These are phyloP conservation scores for Coemansia guatemalensis DNA, from an alignment of 192 early-diverging fungal species.

Conservation along the genomic window DNA sequence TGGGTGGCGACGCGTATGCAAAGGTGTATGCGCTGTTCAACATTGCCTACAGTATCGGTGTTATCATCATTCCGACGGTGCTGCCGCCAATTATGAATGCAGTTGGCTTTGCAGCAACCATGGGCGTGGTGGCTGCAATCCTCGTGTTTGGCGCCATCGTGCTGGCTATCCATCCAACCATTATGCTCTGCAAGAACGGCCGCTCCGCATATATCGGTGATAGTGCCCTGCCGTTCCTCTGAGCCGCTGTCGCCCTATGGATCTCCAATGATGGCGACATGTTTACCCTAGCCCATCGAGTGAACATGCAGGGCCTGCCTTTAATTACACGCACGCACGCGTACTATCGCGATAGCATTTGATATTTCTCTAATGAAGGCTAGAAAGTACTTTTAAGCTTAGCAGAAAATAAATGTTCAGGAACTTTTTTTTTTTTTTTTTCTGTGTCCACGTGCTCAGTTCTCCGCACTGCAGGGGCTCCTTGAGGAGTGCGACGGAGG, in stretches of 20 bases:
- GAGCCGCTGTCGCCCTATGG: not conserved
- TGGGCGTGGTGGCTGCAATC: constrained; percentile 47
- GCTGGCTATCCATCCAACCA: constrained; percentile 32
- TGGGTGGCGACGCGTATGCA: constrained; percentile 60
- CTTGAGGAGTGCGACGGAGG: too few relatives aligned
- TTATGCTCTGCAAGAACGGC: constrained; percentile 31
- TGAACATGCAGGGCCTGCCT: too few relatives aligned
- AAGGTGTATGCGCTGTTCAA: constrained; percentile 74
- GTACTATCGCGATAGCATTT: too few relatives aligned
- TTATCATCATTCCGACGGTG: constrained; percentile 70
- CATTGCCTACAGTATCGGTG: constrained; percentile 73
- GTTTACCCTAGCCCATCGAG: too few relatives aligned
- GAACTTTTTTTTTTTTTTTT: too few relatives aligned
- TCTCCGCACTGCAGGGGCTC: too few relatives aligned
- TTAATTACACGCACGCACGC: too few relatives aligned
- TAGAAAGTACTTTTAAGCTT: too few relatives aligned
- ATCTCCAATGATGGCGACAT: too few relatives aligned
- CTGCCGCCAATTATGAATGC: constrained; percentile 59
- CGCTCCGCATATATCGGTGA: constrained; percentile 35
- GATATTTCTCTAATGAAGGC: too few relatives aligned
- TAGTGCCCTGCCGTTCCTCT: constrained; percentile 28
- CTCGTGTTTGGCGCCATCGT: constrained; percentile 43
- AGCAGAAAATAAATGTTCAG: too few relatives aligned
- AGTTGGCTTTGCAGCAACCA: constrained; percentile 56
- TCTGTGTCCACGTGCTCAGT: too few relatives aligned